Percentiles rank a stretch among this genome's conserved stretches.
Conservation (phyloP, 345 rosid species). For the Sisymbrium altissimum region DNA sequence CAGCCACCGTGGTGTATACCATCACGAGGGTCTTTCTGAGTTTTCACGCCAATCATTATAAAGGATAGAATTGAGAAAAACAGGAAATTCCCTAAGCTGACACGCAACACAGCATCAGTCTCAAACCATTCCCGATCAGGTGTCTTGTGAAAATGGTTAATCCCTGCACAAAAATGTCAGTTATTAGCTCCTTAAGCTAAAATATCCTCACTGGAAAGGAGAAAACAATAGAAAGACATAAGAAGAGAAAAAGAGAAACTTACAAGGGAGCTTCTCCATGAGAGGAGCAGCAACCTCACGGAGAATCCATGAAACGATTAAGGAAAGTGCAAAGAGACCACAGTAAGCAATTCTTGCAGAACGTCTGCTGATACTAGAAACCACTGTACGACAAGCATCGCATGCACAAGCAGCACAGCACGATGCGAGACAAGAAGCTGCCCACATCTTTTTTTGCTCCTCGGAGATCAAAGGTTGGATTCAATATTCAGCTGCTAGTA, state of each 20-base stretch:
- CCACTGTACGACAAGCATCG: slow-evolving; percentile 87
- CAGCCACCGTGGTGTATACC: slow-evolving; percentile 97
- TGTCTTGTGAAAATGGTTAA: slow-evolving; percentile 81
- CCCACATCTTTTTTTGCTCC: slow-evolving; percentile 63
- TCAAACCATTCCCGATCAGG: slow-evolving; percentile 97
- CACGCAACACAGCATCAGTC: slow-evolving; percentile 95
- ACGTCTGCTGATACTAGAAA: slow-evolving; percentile 84
- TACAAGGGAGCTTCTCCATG: slow-evolving; percentile 97
- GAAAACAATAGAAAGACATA: neutral
- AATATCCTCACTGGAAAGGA: neutral
- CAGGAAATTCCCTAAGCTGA: slow-evolving; percentile 92
- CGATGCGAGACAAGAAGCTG: slow-evolving; percentile 98
- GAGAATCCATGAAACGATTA: slow-evolving; percentile 91
- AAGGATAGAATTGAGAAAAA: slow-evolving; percentile 77
- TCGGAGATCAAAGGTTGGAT: slow-evolving; percentile 15
- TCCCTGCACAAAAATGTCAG: slow-evolving; percentile 55
- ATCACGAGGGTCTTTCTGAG: slow-evolving; percentile 95
- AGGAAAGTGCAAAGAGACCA: slow-evolving; percentile 91
- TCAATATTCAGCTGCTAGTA: slow-evolving; percentile 24
- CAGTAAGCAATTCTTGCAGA: slow-evolving; percentile 98
- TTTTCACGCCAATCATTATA: slow-evolving; percentile 90
- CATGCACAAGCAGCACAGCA: slow-evolving; percentile 99
- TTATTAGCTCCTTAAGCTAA: neutral
- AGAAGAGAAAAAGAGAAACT: slow-evolving; percentile 20
- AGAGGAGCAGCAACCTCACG: slow-evolving; percentile 99